phyloP scores from a whole-genome alignment of 2,329 filamentous ascomycete species.

The Macrophomina tecta region DNA sequence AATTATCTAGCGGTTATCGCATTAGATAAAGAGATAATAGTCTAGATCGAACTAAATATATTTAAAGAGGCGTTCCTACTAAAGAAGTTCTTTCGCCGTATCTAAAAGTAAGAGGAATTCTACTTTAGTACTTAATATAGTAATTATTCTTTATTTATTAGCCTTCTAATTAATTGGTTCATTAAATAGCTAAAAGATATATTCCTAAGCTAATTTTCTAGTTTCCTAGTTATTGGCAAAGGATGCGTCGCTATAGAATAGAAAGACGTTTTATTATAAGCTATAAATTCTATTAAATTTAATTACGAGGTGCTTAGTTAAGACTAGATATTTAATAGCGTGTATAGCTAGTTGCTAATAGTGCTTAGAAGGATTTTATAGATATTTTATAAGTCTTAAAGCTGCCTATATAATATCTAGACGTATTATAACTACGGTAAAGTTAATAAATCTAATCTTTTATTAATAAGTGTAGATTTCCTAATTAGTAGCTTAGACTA shows the following conservation, averaged over 20 bases:
- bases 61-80: too few relatives aligned
- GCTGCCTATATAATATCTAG: conserved; percentile 31
- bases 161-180: conserved; percentile 33
- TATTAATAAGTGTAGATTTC: conserved; percentile 32
- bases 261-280: conserved; percentile 27
- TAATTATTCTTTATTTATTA: conserved; percentile 23
- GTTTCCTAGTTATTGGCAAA: conserved; percentile 32
- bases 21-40: not conserved
- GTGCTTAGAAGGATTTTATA: conserved; percentile 31
- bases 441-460: conserved; percentile 33
- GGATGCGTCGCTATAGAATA: conserved; percentile 29
- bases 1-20: conserved; percentile 30
- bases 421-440: conserved; percentile 28
- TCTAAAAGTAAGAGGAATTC: too few relatives aligned
- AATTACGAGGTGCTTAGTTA: conserved; percentile 23
- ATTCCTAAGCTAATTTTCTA: conserved; percentile 33
- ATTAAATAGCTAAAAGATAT: conserved; percentile 34
- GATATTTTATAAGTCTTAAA: conserved; percentile 30
- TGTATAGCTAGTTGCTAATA: conserved; percentile 31
- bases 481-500: conserved; percentile 10
- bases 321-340: conserved; percentile 28
- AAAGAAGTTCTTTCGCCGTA: too few relatives aligned
- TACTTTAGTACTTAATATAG: too few relatives aligned
- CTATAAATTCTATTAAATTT: conserved; percentile 24
- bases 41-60: too few relatives aligned